phyloP scores from a whole-genome alignment of 1,284 basidiomycete species.

The Apiotrichum montevideense region DNA sequence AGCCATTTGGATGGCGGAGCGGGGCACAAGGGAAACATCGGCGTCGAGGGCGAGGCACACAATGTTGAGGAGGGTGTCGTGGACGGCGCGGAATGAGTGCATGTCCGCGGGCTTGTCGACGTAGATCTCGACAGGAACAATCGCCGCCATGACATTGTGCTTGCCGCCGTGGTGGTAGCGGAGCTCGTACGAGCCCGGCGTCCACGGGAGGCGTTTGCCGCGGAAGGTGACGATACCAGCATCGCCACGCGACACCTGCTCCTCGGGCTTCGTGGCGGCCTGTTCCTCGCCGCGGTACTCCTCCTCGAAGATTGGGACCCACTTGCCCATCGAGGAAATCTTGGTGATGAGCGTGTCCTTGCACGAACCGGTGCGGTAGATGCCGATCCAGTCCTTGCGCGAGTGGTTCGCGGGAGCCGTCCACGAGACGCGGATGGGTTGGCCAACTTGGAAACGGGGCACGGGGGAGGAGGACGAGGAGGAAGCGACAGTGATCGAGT shows the following conservation, averaged over 20 bases:
- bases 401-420: constrained; percentile 80
- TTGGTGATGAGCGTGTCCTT: constrained; percentile 74
- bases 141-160: constrained; percentile 85
- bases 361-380: constrained; percentile 86
- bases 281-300: constrained; percentile 89
- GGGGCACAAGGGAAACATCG: constrained; percentile 72
- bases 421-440: constrained; percentile 82
- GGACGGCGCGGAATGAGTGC: constrained; percentile 58
- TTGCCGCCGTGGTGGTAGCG: constrained; percentile 79
- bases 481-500: constrained; percentile 58
- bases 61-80: constrained; percentile 62
- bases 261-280: constrained; percentile 37
- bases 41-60: constrained; percentile 81
- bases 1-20: constrained; percentile 48
- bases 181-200: constrained; percentile 79
- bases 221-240: constrained; percentile 69
- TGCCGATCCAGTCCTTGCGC: constrained; percentile 93
- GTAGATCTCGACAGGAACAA: constrained; percentile 79
- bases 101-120: constrained; percentile 43
- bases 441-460: constrained; percentile 75
- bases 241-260: constrained; percentile 44
- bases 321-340: constrained; percentile 81
- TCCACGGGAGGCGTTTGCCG: constrained; percentile 76
- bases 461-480: constrained; percentile 43
- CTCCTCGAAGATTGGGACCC: constrained; percentile 83